A percentile compares a stretch with the other conserved stretches of the same genome.
Conservation (phyloP, 2,329 filamentous ascomycete genomes). For the Tolypocladium capitatum region DNA sequence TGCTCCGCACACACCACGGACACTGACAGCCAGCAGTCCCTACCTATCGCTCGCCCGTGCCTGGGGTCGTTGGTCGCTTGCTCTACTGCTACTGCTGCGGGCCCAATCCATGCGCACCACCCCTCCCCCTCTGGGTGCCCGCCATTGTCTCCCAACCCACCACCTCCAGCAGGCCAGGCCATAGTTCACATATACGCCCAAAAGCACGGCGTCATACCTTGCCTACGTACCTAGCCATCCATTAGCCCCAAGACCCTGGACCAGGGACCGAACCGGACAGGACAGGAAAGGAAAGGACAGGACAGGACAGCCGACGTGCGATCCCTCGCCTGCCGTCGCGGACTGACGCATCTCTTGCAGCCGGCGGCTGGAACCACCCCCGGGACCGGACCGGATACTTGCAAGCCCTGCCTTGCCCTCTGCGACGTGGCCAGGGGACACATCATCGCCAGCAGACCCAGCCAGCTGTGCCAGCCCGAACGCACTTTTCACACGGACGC, state of each 20-base stretch:
- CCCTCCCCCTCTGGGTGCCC: slow-evolving; percentile 1
- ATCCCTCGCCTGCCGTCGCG: slow-evolving; percentile 21
- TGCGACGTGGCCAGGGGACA: slow-evolving; percentile 48
- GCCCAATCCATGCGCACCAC: slow-evolving; percentile 1
- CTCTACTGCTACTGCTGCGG: slow-evolving; percentile 2
- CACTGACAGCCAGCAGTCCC: not conserved
- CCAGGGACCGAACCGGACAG: slow-evolving; percentile 9
- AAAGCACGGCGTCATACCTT: slow-evolving; percentile 17
- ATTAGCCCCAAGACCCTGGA: slow-evolving; percentile 20
- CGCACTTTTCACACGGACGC: slow-evolving; percentile 45
- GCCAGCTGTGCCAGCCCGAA: slow-evolving; percentile 43
- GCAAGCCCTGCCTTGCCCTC: slow-evolving; percentile 35
- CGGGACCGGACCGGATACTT: slow-evolving; percentile 16
- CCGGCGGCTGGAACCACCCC: slow-evolving; percentile 29
- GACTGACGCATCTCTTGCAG: slow-evolving; percentile 42
- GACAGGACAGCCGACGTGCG: slow-evolving; percentile 3
- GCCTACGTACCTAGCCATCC: not conserved
- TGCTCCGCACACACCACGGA: slow-evolving; percentile 1
- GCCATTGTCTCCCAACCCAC: slow-evolving; percentile 7
- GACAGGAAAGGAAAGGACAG: not conserved
- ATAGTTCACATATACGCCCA: slow-evolving; percentile 3
- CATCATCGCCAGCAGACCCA: slow-evolving; percentile 35
- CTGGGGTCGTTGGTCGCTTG: not conserved
- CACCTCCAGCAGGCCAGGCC: not conserved
- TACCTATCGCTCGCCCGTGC: not conserved